phyloP scores from a whole-genome alignment of 441 rosid species.

The Erodium trifolium region DNA sequence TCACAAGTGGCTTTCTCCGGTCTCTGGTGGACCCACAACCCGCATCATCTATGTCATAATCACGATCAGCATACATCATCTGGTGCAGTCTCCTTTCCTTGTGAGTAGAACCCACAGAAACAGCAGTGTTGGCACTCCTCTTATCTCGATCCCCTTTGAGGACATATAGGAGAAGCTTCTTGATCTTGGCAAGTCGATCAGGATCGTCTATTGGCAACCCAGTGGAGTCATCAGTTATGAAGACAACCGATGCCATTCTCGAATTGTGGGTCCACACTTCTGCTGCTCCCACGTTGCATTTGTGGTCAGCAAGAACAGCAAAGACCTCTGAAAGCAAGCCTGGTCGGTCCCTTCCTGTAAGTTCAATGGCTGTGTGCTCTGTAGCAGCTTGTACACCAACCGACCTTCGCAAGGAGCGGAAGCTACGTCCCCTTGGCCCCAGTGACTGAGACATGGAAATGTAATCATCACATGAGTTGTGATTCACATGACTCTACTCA shows the following conservation, averaged over 20 bases:
- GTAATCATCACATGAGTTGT: conserved; percentile 20
- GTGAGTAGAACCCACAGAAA: conserved; percentile 62
- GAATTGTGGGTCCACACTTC: conserved; percentile 92
- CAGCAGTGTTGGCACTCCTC: conserved; percentile 59
- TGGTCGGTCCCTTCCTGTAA: conserved; percentile 75
- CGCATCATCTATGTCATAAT: conserved; percentile 40
- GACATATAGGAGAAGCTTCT: conserved; percentile 54
- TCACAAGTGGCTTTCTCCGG: conserved; percentile 37
- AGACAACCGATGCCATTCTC: conserved; percentile 78
- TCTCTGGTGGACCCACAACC: conserved; percentile 34
- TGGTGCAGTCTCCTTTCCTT: conserved; percentile 74
- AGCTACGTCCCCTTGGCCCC: conserved; percentile 50
- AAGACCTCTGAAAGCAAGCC: conserved; percentile 76
- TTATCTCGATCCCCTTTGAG: conserved; percentile 58
- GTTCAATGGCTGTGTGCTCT: conserved; percentile 56
- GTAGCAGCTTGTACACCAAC: conserved; percentile 51
- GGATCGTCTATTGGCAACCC: conserved; percentile 51
- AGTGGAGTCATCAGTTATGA: conserved; percentile 49
- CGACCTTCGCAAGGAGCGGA: conserved; percentile 55
- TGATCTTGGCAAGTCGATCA: conserved; percentile 45
- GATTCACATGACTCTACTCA: conserved; percentile 21
- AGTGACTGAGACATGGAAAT: conserved; percentile 41
- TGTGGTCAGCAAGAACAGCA: conserved; percentile 64
- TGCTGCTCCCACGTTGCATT: conserved; percentile 66
- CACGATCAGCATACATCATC: conserved; percentile 87